Conservation (phyloP, 257 asterid genomes). For the Avicennia marina region DNA sequence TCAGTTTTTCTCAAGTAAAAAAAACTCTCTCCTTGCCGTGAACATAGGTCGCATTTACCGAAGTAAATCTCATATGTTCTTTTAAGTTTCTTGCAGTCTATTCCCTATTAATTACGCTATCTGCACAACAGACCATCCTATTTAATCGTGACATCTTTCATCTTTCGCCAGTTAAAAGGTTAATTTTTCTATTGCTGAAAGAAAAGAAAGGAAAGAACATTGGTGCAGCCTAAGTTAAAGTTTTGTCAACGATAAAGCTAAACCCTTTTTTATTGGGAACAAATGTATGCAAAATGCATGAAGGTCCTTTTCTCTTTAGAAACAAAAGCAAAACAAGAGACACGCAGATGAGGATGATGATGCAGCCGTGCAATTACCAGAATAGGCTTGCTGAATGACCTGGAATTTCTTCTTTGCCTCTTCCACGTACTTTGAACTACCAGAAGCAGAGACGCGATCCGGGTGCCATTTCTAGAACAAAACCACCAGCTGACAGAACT, state of each 20-base stretch:
- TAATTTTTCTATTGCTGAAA: too few relatives aligned
- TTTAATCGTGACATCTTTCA: too few relatives aligned
- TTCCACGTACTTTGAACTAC: constrained; percentile 43
- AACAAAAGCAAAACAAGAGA: background rate
- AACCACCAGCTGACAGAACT: constrained; percentile 6
- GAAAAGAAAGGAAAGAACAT: background rate
- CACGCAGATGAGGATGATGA: background rate
- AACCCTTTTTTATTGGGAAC: background rate
- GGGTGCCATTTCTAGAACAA: constrained; percentile 82
- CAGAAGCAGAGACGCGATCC: constrained; percentile 67
- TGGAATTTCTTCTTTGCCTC: constrained; percentile 87
- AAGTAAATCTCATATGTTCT: too few relatives aligned
- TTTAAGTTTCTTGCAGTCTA: too few relatives aligned
- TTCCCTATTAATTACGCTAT: too few relatives aligned
- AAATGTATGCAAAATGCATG: constrained; percentile 7
- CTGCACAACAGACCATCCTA: background rate
- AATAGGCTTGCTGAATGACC: constrained; percentile 81
- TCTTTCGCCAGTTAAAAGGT: too few relatives aligned
- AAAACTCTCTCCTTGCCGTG: too few relatives aligned
- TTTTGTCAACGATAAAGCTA: too few relatives aligned
- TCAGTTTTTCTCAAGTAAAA: too few relatives aligned
- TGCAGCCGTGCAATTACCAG: constrained; percentile 38
- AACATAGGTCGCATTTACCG: too few relatives aligned
- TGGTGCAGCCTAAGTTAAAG: background rate
- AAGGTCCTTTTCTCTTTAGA: background rate